Evolutionary conservation across 2,329 filamentous ascomycete species (phyloP), one percentile per base, ranked within the genome.

Genomic region (Pseudogymnoascus sp.): DNA sequence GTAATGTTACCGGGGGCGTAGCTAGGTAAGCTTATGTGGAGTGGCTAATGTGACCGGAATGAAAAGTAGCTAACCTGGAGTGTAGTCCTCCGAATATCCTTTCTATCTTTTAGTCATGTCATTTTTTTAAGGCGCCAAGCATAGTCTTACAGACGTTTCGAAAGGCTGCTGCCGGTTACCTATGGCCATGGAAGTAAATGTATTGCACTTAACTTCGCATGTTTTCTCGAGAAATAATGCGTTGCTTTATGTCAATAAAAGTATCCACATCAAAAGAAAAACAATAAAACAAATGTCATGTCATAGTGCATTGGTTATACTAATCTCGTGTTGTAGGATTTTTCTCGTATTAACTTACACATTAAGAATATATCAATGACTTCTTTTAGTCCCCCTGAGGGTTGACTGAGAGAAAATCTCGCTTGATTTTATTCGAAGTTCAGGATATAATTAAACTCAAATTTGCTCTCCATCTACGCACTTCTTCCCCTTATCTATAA

Each of bases 1-100:
- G 81, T 42, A 80, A 81, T 62, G 76, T 69, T 16, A 71, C 59
- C 7, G 59, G 59, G 10, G 59, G 59, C 4, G 37, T 61, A 21
- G 28, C 59, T 59, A 59, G 53, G 42, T 50, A 50, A 50, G 42
- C 23, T 18, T 50, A 50, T 21, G n/a, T 18, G 42, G 42, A 50
- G 16, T 11, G 8, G 42, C 42, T 21, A 18, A 50, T 25, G 42
- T 50, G 42, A 50, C 5, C 34, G 5, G 12, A 14, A 37, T 12
- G 34, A 37, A 37, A 37, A 31, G 34, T 37, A 37, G 34, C 34
- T 37, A 14, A 37, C 34, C 34, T 37, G 34, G 34, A 14, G 34
- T 18, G n/a, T 50, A 50, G 42, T 7, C 42, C 42, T 18, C 42
- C 42, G 42, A 50, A 50, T 50, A 50, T 50, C 23, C 42, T 50